Evolutionary conservation across 225 moss, liverwort and hornwort genomes (phyloP).

Genomic region (Pseudoscleropodium purum): DNA sequence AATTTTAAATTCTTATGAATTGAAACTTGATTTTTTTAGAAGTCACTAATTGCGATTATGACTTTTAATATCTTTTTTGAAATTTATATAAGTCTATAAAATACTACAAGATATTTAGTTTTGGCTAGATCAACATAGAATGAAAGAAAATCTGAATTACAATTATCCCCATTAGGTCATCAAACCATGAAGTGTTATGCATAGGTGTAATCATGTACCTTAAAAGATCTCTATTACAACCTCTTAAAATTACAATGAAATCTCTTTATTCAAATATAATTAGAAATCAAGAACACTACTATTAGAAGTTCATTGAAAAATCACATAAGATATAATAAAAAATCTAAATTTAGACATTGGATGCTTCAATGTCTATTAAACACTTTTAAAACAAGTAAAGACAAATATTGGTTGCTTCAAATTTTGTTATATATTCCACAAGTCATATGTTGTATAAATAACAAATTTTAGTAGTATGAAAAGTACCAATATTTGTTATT

Average conservation of each 20-base stretch:
- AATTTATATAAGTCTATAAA: neutral
- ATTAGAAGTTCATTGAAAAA: too few relatives aligned
- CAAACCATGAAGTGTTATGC: neutral
- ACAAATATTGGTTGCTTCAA: neutral
- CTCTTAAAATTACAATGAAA: neutral
- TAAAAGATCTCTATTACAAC: neutral
- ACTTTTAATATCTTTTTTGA: neutral
- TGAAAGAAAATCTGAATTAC: neutral
- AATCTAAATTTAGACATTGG: neutral
- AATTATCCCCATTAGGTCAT: neutral
- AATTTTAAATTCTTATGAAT: too few relatives aligned
- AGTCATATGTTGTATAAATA: neutral
- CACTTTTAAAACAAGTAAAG: neutral
- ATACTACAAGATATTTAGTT: neutral
- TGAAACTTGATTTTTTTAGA: too few relatives aligned
- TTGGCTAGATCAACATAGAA: neutral
- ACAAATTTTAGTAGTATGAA: neutral
- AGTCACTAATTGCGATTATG: neutral
- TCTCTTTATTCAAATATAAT: too few relatives aligned
- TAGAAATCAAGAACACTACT: neutral
- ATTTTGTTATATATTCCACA: neutral
- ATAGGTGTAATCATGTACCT: neutral
- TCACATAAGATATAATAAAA: too few relatives aligned
- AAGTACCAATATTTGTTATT: neutral
- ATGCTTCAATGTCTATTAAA: neutral